These are phyloP conservation scores for Malus hybrid DNA, from an alignment of 331 rosid species.

Conservation along the genomic window DNA sequence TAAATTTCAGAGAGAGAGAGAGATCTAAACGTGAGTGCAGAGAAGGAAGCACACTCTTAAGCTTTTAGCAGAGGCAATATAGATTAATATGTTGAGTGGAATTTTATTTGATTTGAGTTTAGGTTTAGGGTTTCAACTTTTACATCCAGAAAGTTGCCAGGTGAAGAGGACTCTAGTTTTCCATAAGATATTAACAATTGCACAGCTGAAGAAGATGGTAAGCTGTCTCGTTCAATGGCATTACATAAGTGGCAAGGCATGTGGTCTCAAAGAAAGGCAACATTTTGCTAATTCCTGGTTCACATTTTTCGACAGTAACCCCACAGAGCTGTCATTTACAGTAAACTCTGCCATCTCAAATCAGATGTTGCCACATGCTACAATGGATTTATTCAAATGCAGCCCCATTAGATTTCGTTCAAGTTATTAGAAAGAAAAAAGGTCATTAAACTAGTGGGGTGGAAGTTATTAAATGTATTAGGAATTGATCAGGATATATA, in stretches of 20 bases:
- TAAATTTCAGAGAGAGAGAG: no score
- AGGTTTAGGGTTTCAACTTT: background rate
- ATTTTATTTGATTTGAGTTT: background rate
- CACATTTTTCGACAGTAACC: constrained; percentile 30
- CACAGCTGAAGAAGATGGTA: constrained; percentile 20
- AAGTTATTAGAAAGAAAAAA: background rate
- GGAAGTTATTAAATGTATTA: background rate
- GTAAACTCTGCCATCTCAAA: constrained; percentile 15
- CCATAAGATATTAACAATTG: no score
- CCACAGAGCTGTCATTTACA: constrained; percentile 43
- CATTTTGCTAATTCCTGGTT: constrained; percentile 47
- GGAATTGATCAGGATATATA: no score
- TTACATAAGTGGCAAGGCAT: constrained; percentile 52
- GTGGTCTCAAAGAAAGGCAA: constrained; percentile 66
- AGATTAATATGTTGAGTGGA: background rate
- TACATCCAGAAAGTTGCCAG: background rate
- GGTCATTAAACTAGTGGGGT: background rate
- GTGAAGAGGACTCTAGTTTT: background rate
- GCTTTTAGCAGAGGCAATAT: no score
- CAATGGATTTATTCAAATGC: background rate
- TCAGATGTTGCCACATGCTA: background rate
- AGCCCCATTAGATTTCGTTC: background rate
- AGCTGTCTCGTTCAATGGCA: constrained; percentile 47
- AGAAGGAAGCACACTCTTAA: no score
- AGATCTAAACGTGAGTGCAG: no score